A percentile compares a stretch with the other conserved stretches of the same genome.
These are phyloP conservation scores for Aspergillus ibericus DNA, from an alignment of 2,329 filamentous ascomycete genomes.

Conservation along the genomic window DNA sequence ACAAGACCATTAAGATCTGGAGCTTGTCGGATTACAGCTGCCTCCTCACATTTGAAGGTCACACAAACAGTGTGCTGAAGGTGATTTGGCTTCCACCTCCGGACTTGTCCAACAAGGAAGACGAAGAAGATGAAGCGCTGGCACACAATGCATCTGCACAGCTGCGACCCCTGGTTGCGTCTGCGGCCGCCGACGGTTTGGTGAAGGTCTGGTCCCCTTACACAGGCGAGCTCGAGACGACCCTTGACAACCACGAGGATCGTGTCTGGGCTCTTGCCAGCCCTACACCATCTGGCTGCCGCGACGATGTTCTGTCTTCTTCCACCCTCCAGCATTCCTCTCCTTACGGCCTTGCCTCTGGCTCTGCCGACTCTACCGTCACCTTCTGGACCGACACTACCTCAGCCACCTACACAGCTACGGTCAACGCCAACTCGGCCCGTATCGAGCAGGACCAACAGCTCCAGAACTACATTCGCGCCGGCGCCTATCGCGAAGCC, in stretches of 20 bases:
- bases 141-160: constrained; percentile 33
- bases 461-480: constrained; percentile 86
- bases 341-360: constrained; percentile 77
- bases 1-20: constrained; percentile 97
- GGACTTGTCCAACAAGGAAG: constrained; percentile 35
- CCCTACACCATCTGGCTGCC: constrained; percentile 47
- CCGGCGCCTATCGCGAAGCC: constrained; percentile 85
- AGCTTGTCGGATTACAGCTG: constrained; percentile 89
- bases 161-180: constrained; percentile 59
- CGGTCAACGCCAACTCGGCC: constrained; percentile 70
- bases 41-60: constrained; percentile 89
- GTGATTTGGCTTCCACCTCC: constrained; percentile 75
- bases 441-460: constrained; percentile 93
- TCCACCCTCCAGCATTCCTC: constrained; percentile 33
- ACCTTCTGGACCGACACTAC: constrained; percentile 97
- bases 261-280: constrained; percentile 88
- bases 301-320: constrained; percentile 30
- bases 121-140: constrained; percentile 34
- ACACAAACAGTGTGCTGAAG: constrained; percentile 93
- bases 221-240: constrained; percentile 80
- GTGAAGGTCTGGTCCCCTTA: constrained; percentile 96
- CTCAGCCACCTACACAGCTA: constrained; percentile 70
- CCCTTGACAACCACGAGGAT: constrained; percentile 95
- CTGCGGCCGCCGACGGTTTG: constrained; percentile 87
- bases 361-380: constrained; percentile 86